Conservation (phyloP, 2,329 filamentous ascomycete species). For the Domatiomyces catenatus region DNA sequence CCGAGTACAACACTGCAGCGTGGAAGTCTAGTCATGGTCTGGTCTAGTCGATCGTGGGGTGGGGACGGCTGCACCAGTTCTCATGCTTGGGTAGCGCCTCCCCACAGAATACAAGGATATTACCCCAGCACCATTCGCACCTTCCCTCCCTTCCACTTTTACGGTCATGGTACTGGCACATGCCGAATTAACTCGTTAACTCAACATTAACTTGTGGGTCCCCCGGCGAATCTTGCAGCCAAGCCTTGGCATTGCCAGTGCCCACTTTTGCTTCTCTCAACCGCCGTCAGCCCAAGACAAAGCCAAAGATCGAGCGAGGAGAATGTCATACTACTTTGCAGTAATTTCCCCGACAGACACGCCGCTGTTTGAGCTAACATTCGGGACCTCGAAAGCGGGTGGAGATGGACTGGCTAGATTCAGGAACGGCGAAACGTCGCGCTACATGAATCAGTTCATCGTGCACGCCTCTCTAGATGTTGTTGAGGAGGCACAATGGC, state of each 20-base stretch:
- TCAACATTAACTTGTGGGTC: too few relatives aligned
- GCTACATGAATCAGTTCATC: constrained; percentile 94
- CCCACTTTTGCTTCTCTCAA: too few relatives aligned
- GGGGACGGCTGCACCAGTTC: too few relatives aligned
- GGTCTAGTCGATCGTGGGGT: background rate
- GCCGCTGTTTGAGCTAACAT: constrained; percentile 91
- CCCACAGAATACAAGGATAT: too few relatives aligned
- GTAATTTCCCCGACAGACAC: constrained; percentile 93
- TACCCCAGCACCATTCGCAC: too few relatives aligned
- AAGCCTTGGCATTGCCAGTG: too few relatives aligned
- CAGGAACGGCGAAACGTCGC: constrained; percentile 55
- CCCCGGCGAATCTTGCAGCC: too few relatives aligned
- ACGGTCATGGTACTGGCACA: too few relatives aligned
- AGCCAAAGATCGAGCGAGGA: background rate
- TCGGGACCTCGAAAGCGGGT: constrained; percentile 89
- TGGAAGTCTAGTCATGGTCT: background rate
- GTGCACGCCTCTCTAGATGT: constrained; percentile 88
- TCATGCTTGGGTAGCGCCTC: too few relatives aligned
- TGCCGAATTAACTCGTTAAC: too few relatives aligned
- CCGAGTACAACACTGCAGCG: background rate
- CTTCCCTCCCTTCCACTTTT: too few relatives aligned
- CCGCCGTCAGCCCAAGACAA: too few relatives aligned
- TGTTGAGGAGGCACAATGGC: constrained; percentile 93
- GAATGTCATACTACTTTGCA: constrained; percentile 96
- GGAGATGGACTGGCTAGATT: constrained; percentile 86